These are phyloP conservation scores for Zoysia pacifica DNA, from an alignment of 176 grass and related monocot species.

Conservation along the genomic window DNA sequence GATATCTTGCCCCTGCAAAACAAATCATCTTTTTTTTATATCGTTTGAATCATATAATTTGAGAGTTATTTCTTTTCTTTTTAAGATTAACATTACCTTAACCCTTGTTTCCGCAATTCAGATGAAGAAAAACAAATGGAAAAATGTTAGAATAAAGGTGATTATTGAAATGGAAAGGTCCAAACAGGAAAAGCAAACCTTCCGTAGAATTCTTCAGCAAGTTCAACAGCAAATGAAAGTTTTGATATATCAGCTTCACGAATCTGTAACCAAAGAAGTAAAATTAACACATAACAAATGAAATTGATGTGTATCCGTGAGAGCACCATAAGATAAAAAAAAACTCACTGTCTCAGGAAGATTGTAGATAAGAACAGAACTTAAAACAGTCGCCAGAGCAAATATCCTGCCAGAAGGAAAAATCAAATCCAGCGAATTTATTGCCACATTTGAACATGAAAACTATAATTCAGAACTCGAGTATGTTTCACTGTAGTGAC, in stretches of 20 bases:
- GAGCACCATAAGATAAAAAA: neutral
- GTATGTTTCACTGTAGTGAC: neutral
- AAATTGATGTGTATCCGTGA: neutral
- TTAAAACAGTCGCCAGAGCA: conserved; percentile 89
- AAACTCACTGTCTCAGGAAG: conserved; percentile 85
- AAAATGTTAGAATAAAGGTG: conserved; percentile 48
- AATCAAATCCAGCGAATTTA: neutral
- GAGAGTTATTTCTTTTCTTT: neutral
- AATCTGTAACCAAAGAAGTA: conserved; percentile 59
- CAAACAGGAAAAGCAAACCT: conserved; percentile 55
- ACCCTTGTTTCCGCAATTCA: conserved; percentile 62
- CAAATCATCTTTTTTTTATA: neutral
- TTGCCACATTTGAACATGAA: conserved; percentile 7
- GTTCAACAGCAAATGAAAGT: conserved; percentile 92
- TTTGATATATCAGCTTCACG: conserved; percentile 93
- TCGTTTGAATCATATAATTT: conserved; percentile 1
- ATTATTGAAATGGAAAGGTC: conserved; percentile 17
- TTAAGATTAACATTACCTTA: conserved; percentile 67
- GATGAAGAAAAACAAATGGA: neutral
- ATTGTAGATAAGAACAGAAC: conserved; percentile 95
- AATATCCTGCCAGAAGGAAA: conserved; percentile 66
- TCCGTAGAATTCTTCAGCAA: conserved; percentile 97
- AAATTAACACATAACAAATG: conserved; percentile 18
- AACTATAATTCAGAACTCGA: neutral
- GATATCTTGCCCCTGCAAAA: conserved; percentile 84